Conservation (phyloP, 2,329 filamentous ascomycete species). For the Fusarium odoratissimum region DNA sequence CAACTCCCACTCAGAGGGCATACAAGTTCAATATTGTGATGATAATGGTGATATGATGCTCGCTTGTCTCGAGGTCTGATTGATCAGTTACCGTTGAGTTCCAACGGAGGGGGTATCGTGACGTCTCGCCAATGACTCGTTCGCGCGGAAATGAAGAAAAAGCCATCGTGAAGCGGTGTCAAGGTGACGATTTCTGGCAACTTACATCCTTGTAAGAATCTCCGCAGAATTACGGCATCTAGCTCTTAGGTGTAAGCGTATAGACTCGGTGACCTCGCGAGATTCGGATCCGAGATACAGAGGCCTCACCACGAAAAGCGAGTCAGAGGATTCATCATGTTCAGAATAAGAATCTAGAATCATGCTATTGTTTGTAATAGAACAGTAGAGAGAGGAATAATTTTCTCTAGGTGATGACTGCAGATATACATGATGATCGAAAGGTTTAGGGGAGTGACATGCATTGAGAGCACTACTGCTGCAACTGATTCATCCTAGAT, state of each 20-base stretch:
- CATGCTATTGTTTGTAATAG: neutral
- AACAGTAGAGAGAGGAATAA: neutral
- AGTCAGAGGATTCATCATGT: neutral
- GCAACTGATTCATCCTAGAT: slow-evolving; percentile 14
- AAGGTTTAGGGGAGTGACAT: slow-evolving; percentile 18
- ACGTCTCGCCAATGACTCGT: slow-evolving; percentile 9
- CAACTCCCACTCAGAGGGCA: neutral
- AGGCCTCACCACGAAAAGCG: neutral
- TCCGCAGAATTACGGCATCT: slow-evolving; percentile 18
- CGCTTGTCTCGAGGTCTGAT: neutral
- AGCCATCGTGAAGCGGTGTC: slow-evolving; percentile 5
- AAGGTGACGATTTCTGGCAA: neutral
- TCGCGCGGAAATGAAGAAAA: neutral
- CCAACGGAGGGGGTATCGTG: slow-evolving; percentile 22
- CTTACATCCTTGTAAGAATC: slow-evolving; percentile 9
- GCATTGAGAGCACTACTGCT: slow-evolving; percentile 4
- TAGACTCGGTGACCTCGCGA: neutral
- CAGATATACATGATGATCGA: slow-evolving; percentile 1
- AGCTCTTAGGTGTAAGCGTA: slow-evolving; percentile 2
- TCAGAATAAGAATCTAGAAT: neutral
- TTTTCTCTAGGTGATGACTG: slow-evolving; percentile 27
- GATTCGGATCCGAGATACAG: slow-evolving; percentile 15
- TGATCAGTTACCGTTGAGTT: slow-evolving; percentile 19
- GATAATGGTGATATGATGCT: neutral
- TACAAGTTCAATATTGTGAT: neutral